Percentiles rank a stretch among this genome's conserved stretches.
phyloP scores from a whole-genome alignment of 2,329 filamentous ascomycete species.

The Drechslerella stenobrocha region DNA sequence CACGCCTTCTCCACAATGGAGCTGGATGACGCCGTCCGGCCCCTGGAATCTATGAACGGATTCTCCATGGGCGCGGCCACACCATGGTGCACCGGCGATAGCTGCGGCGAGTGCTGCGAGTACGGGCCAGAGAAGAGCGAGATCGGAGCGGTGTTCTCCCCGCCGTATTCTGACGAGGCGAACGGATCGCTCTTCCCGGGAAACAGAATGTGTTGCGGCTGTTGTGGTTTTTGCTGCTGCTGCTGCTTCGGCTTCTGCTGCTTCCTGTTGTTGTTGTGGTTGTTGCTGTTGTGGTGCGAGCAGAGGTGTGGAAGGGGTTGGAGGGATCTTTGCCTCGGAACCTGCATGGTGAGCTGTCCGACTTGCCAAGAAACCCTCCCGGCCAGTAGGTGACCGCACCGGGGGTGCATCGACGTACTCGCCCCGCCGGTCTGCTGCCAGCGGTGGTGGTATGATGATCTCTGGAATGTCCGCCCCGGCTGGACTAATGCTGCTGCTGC shows the following conservation, averaged over 20 bases:
- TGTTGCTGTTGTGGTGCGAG: constrained; percentile 20
- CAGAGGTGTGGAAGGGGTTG: constrained; percentile 32
- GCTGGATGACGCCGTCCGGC: constrained; percentile 53
- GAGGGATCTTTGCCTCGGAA: constrained; percentile 48
- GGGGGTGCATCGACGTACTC: constrained; percentile 45
- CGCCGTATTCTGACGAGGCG: constrained; percentile 27
- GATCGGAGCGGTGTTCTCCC: constrained; percentile 30
- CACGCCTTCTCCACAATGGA: constrained; percentile 77
- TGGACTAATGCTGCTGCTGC: constrained; percentile 11
- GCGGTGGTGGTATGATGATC: constrained; percentile 46
- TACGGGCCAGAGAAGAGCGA: constrained; percentile 41
- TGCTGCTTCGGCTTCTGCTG: too few relatives aligned
- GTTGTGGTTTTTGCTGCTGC: background rate
- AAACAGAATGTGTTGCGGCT: constrained; percentile 28
- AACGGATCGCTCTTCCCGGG: constrained; percentile 23
- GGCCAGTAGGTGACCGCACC: constrained; percentile 43
- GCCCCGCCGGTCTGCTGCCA: constrained; percentile 29
- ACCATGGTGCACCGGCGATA: constrained; percentile 35
- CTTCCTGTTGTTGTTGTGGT: too few relatives aligned
- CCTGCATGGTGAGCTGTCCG: constrained; percentile 49
- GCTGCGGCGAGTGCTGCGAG: constrained; percentile 28
- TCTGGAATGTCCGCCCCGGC: constrained; percentile 41
- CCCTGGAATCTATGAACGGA: constrained; percentile 39
- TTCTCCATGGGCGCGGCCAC: constrained; percentile 33
- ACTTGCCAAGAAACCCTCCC: constrained; percentile 46